Conservation (phyloP, 306 rosid genomes). For the Oemleria cerasiformis region DNA sequence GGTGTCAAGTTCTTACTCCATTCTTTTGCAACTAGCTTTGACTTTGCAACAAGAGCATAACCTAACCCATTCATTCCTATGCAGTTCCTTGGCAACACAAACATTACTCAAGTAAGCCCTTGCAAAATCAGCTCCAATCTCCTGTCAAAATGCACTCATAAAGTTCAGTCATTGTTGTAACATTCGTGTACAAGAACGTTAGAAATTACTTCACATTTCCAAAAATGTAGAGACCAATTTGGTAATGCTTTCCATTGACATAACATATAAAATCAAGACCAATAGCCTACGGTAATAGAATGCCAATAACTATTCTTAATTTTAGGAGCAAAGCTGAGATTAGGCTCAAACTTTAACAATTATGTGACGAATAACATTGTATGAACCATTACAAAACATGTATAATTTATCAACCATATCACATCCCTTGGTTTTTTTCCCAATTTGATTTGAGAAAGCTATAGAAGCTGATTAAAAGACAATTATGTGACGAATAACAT, state of each 20-base stretch:
- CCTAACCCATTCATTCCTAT: conserved; percentile 64
- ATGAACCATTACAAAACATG: neutral
- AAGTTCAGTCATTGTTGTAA: neutral
- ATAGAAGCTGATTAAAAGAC: neutral
- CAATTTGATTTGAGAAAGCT: neutral
- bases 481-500: neutral
- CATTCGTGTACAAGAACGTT: neutral
- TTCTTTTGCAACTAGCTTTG: conserved; percentile 69
- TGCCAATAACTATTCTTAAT: neutral
- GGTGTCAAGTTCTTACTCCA: conserved; percentile 65
- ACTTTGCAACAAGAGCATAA: conserved; percentile 62
- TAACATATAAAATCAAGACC: neutral
- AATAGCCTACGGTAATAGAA: neutral
- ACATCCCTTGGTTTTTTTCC: no score
- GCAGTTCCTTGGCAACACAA: conserved; percentile 83
- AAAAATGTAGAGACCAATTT: neutral
- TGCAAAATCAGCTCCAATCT: conserved; percentile 58
- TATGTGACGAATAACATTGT: neutral
- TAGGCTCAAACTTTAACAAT: neutral
- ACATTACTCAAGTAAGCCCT: conserved; percentile 94
- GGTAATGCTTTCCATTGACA: neutral
- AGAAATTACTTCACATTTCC: neutral
- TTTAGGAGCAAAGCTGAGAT: neutral
- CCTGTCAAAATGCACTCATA: conserved; percentile 42
- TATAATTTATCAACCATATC: neutral